phyloP scores from a whole-genome alignment of 179 eudicot genomes.

The Beta corolliflora region DNA sequence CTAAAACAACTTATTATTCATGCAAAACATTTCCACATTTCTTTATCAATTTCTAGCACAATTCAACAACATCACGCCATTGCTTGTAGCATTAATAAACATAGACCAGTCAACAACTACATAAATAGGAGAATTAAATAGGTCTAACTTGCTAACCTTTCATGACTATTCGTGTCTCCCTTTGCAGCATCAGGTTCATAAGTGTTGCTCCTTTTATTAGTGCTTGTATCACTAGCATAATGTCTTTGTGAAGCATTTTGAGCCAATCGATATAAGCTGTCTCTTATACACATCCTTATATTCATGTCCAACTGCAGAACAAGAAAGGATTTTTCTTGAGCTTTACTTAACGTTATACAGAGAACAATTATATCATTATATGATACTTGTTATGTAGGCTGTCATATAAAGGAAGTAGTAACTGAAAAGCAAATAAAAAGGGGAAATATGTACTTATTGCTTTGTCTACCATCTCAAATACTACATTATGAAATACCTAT shows the following conservation, averaged over 20 bases:
- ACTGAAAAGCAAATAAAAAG: neutral
- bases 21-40: neutral
- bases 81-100: neutral
- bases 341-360: neutral
- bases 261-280: constrained; percentile 80
- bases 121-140: constrained; percentile 10
- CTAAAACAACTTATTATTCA: too few species aligned
- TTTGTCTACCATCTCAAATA: neutral
- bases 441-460: neutral
- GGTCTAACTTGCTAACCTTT: constrained; percentile 51
- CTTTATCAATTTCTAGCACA: neutral
- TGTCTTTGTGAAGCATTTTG: constrained; percentile 69
- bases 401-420: neutral
- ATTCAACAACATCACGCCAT: neutral
- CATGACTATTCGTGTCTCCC: constrained; percentile 43
- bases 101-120: neutral
- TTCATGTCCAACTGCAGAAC: constrained; percentile 66
- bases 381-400: too few species aligned
- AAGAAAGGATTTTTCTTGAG: constrained; percentile 1
- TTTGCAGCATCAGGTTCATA: constrained; percentile 32
- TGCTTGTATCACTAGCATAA: constrained; percentile 47
- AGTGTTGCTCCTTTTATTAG: constrained; percentile 36
- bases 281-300: constrained; percentile 68
- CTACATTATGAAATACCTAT: neutral
- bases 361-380: too few species aligned